phyloP scores from a whole-genome alignment of 768 basidiomycete genomes.

The Nevesoporus exiguus region DNA sequence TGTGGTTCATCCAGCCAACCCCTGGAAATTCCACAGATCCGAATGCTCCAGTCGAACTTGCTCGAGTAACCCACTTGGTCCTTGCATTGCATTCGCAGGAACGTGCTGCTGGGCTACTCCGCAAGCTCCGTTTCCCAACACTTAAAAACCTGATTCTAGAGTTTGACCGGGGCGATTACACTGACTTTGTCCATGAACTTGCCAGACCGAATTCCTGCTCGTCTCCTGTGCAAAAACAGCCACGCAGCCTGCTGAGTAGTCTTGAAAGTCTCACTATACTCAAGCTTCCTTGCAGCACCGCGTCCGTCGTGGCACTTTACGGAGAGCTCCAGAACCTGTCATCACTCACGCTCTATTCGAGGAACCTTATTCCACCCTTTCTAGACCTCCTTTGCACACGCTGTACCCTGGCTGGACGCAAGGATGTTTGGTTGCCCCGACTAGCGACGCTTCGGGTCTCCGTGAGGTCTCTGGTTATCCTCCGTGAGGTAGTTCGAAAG shows the following conservation, averaged over 20 bases:
- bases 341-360: slow-evolving; percentile 8
- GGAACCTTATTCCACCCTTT: neutral
- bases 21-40: neutral
- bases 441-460: neutral
- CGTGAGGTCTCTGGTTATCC: neutral
- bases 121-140: neutral
- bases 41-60: neutral
- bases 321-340: neutral
- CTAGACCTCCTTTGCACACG: neutral
- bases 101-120: neutral
- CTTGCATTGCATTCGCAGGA: neutral
- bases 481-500: neutral
- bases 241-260: neutral
- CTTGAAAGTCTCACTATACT: neutral
- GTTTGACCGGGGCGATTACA: neutral
- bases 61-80: neutral
- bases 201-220: neutral
- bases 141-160: neutral
- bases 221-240: neutral
- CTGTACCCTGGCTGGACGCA: neutral
- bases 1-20: neutral
- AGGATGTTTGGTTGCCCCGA: neutral
- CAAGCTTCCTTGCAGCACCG: neutral
- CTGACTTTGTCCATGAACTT: neutral
- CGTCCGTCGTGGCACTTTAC: neutral